Evolutionary conservation across 257 asterid species (phyloP).

Genomic region (Ehretia macrophylla): DNA sequence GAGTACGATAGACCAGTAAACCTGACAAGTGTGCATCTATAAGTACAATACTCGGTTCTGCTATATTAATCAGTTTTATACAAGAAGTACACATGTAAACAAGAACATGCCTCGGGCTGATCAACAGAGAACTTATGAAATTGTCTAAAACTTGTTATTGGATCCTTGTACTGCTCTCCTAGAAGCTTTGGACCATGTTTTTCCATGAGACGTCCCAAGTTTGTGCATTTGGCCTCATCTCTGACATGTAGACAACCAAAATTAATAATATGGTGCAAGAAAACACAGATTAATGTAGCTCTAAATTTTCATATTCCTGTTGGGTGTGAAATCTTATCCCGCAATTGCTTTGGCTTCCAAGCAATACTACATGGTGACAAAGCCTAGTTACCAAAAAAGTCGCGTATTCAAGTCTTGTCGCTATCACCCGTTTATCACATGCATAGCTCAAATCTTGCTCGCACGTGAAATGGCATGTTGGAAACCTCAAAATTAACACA

Average conservation of each 20-base stretch:
- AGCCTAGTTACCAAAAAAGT: too few species aligned
- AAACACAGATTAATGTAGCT: background rate
- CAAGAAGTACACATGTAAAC: slow-evolving; percentile 4
- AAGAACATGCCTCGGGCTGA: slow-evolving; percentile 64
- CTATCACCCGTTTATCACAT: too few species aligned
- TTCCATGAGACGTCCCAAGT: slow-evolving; percentile 86
- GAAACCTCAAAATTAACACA: too few species aligned
- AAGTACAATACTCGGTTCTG: background rate
- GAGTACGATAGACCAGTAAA: slow-evolving; percentile 67
- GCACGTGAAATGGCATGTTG: too few species aligned
- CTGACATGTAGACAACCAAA: slow-evolving; percentile 31
- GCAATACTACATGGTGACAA: too few species aligned
- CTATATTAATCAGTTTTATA: too few species aligned
- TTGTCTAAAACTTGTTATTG: slow-evolving; percentile 57
- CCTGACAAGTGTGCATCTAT: slow-evolving; percentile 25
- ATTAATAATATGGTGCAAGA: background rate
- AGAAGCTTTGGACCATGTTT: slow-evolving; percentile 65
- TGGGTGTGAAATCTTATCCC: background rate
- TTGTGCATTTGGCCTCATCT: slow-evolving; percentile 48
- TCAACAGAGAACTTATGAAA: slow-evolving; percentile 79
- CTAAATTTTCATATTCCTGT: background rate
- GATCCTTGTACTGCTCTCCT: slow-evolving; percentile 67
- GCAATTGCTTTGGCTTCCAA: too few species aligned
- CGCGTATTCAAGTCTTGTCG: too few species aligned
- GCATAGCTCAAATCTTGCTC: too few species aligned